Conservation (phyloP, 306 rosid species). For the Rubus idaeus region DNA sequence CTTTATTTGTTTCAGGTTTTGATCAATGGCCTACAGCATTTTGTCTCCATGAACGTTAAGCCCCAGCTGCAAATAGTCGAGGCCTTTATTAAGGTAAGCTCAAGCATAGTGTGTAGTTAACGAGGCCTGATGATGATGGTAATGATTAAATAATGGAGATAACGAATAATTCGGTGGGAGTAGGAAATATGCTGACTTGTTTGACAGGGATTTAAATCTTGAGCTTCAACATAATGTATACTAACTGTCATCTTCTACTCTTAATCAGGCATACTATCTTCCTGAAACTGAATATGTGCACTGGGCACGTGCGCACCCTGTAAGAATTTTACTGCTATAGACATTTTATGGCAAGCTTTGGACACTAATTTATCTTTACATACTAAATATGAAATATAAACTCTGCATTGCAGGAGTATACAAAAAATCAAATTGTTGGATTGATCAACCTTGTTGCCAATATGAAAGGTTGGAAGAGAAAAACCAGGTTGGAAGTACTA, state of each 20-base stretch:
- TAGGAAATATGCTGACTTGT: not conserved
- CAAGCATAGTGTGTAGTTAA: not conserved
- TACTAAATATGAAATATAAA: not conserved
- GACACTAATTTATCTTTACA: not conserved
- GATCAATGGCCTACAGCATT: constrained; percentile 93
- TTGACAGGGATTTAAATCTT: not conserved
- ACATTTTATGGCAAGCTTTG: not conserved
- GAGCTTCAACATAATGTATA: not conserved
- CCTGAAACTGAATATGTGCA: constrained; percentile 93
- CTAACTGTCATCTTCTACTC: constrained; percentile 26
- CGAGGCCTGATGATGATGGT: not conserved
- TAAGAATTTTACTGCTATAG: constrained; percentile 38
- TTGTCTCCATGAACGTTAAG: constrained; percentile 68
- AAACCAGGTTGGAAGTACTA: constrained; percentile 80
- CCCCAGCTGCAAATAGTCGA: constrained; percentile 85
- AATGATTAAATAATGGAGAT: not conserved
- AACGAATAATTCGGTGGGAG: not conserved
- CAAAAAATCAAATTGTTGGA: constrained; percentile 78
- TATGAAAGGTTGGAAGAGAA: constrained; percentile 98
- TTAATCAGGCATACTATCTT: constrained; percentile 88
- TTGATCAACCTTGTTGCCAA: constrained; percentile 89
- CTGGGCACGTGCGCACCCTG: constrained; percentile 93
- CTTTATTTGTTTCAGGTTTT: constrained; percentile 64
- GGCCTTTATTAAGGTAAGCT: constrained; percentile 83
- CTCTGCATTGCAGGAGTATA: constrained; percentile 71